These are phyloP conservation scores for Ustilago tritici DNA, from an alignment of 1,284 basidiomycete species.

Conservation along the genomic window DNA sequence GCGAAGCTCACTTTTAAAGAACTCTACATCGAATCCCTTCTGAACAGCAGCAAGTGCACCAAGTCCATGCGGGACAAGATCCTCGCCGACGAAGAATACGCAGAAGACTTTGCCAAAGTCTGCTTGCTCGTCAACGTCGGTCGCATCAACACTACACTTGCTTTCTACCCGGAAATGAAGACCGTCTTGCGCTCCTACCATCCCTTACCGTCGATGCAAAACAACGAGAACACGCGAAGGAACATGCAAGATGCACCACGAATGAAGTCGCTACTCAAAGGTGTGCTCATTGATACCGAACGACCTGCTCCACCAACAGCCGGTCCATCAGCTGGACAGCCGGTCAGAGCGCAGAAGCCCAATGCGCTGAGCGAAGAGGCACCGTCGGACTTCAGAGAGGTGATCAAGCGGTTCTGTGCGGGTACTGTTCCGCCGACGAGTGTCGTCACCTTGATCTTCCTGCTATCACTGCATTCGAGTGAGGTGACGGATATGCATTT, in stretches of 20 bases:
- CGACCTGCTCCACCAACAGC: constrained; percentile 63
- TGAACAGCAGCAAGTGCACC: constrained; percentile 84
- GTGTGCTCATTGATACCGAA: constrained; percentile 80
- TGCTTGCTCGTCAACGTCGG: constrained; percentile 89
- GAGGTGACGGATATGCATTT: constrained; percentile 64
- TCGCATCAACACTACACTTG: constrained; percentile 93
- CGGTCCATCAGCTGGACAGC: constrained; percentile 51
- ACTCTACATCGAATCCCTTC: constrained; percentile 83
- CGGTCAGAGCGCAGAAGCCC: constrained; percentile 36
- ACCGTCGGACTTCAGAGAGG: constrained; percentile 58
- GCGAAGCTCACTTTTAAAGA: constrained; percentile 77
- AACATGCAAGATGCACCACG: constrained; percentile 85
- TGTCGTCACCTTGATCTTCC: constrained; percentile 65
- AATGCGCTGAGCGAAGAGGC: constrained; percentile 61
- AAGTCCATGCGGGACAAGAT: constrained; percentile 88
- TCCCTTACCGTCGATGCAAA: constrained; percentile 82
- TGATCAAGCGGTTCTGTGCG: constrained; percentile 55
- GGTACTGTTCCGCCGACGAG: constrained; percentile 58
- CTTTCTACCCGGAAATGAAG: constrained; percentile 81
- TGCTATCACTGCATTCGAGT: constrained; percentile 56
- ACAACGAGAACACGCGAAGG: constrained; percentile 74
- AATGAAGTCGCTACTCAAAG: constrained; percentile 81
- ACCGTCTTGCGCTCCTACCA: constrained; percentile 84
- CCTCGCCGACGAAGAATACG: constrained; percentile 81
- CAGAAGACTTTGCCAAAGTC: constrained; percentile 81